phyloP scores from a whole-genome alignment of 768 basidiomycete genomes.

The Russula vinacea region DNA sequence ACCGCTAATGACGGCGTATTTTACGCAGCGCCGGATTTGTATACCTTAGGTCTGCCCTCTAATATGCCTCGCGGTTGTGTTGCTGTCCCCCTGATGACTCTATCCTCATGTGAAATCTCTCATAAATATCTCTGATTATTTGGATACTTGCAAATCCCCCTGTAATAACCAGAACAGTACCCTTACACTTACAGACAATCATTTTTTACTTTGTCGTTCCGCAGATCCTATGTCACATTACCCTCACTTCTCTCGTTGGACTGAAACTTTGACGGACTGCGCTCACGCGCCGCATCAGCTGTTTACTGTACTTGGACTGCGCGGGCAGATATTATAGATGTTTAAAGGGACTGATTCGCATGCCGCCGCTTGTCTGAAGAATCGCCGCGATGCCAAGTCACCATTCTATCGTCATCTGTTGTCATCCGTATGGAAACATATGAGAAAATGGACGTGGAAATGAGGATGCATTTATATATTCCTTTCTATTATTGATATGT shows the following conservation, averaged over 20 bases:
- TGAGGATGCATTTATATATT: too few species aligned
- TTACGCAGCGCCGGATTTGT: constrained; percentile 3
- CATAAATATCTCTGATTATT: background rate
- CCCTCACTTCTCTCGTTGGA: background rate
- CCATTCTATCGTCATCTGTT: too few species aligned
- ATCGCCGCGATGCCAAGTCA: too few species aligned
- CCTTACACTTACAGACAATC: constrained; percentile 7
- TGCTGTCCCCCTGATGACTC: background rate
- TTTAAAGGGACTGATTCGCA: background rate
- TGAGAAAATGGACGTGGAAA: too few species aligned
- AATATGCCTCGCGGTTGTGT: constrained; percentile 7
- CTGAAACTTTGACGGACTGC: background rate
- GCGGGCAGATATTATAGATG: background rate
- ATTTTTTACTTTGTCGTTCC: background rate
- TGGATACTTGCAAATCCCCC: background rate
- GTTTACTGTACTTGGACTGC: background rate
- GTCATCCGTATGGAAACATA: background rate
- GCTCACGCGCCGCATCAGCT: background rate
- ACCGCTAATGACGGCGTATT: constrained; percentile 14
- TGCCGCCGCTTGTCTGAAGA: background rate
- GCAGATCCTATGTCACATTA: background rate
- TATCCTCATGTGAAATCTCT: background rate
- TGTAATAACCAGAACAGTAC: constrained; percentile 3
- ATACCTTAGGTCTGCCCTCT: background rate
- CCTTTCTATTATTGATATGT: background rate